phyloP scores from a whole-genome alignment of 805 yeast species.

The Lipomyces kockii region DNA sequence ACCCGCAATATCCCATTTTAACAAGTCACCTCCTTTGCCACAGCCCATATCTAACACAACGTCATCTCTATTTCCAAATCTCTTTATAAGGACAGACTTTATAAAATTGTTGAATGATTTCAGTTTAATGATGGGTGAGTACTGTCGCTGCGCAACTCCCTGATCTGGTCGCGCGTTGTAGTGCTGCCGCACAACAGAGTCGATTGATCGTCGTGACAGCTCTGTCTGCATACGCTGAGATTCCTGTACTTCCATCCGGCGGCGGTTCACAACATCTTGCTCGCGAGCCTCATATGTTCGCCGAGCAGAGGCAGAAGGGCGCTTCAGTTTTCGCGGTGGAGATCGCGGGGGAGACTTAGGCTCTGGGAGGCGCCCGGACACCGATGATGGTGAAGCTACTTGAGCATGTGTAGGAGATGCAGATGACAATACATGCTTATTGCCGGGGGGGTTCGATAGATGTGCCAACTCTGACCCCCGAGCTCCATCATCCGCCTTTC shows the following conservation, averaged over 20 bases:
- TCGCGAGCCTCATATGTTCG: conserved; percentile 18
- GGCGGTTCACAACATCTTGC: conserved; percentile 12
- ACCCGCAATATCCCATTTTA: conserved; percentile 79
- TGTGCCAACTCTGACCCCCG: neutral
- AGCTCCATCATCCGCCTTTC: neutral
- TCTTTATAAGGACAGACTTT: conserved; percentile 81
- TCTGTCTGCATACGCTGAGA: conserved; percentile 14
- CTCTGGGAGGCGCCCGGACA: conserved; percentile 7
- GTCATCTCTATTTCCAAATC: conserved; percentile 59
- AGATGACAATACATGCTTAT: neutral
- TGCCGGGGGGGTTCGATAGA: neutral
- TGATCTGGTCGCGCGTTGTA: conserved; percentile 83
- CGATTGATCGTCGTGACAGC: conserved; percentile 44
- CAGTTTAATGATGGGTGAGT: conserved; percentile 83
- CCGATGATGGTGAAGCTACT: neutral
- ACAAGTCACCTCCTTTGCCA: conserved; percentile 97
- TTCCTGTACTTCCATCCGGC: conserved; percentile 11
- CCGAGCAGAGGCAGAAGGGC: conserved; percentile 31
- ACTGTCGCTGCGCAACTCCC: conserved; percentile 62
- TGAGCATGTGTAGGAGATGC: neutral
- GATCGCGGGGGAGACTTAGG: conserved; percentile 35
- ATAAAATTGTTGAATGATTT: conserved; percentile 91
- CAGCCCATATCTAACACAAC: conserved; percentile 86
- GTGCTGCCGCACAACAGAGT: conserved; percentile 75
- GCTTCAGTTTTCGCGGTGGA: conserved; percentile 37